Evolutionary conservation across 495 filamentous ascomycete species (phyloP).

Genomic region (Aspergillus diversus): DNA sequence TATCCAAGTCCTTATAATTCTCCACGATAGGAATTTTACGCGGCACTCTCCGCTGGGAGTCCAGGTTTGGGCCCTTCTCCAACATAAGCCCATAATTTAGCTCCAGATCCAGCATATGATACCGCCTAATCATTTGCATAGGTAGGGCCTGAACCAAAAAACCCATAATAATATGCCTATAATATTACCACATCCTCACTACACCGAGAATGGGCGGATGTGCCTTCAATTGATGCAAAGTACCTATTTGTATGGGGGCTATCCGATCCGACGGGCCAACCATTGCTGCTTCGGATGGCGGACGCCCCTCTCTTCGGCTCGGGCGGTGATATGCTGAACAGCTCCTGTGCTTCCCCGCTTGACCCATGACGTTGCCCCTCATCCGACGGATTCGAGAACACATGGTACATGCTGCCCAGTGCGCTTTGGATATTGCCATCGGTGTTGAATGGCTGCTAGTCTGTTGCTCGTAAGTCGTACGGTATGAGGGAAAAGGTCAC

Average conservation of each 20-base stretch:
- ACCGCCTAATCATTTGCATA: too few species aligned
- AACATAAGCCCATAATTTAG: too few species aligned
- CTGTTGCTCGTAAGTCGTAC: too few species aligned
- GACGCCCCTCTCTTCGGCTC: conserved; percentile 24
- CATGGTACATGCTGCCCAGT: too few species aligned
- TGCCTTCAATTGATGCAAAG: not conserved
- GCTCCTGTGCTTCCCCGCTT: conserved; percentile 6
- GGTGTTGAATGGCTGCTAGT: not conserved
- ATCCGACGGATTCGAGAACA: conserved; percentile 16
- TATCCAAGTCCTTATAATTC: too few species aligned
- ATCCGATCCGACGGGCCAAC: conserved; percentile 36
- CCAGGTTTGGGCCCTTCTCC: too few species aligned
- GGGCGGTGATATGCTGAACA: conserved; percentile 21
- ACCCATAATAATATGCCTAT: too few species aligned
- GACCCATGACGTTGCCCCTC: not conserved
- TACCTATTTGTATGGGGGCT: conserved; percentile 23
- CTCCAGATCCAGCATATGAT: too few species aligned
- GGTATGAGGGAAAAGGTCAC: too few species aligned
- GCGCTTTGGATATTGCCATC: not conserved
- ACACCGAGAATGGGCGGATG: not conserved
- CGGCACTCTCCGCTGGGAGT: too few species aligned
- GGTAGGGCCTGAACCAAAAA: too few species aligned
- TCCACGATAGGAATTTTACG: too few species aligned
- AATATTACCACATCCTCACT: not conserved
- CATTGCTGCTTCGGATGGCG: conserved; percentile 33